A percentile compares a stretch with the other conserved stretches of the same genome.
Evolutionary conservation across 805 yeast species (phyloP).

Genomic region (Lachancea dasiensis): DNA sequence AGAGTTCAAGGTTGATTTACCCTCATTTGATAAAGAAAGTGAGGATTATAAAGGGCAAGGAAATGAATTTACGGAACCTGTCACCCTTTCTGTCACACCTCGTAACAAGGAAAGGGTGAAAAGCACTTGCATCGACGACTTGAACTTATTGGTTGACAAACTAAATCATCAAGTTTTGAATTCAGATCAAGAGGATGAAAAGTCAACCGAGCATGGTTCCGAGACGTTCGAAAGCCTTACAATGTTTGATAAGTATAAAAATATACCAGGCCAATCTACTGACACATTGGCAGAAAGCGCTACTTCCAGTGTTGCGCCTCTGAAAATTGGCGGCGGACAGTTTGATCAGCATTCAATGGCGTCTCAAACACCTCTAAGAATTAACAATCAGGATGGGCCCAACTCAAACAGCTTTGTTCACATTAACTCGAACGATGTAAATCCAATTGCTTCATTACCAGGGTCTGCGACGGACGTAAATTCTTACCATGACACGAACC

Average conservation of each 20-base stretch:
- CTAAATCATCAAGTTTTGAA: constrained; percentile 20
- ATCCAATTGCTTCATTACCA: too few relatives aligned
- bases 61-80: too few relatives aligned
- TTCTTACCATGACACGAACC: too few relatives aligned
- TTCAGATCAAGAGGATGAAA: constrained; percentile 19
- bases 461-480: too few relatives aligned
- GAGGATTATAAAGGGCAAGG: neutral
- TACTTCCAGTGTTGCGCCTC: constrained; percentile 13
- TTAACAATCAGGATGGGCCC: too few relatives aligned
- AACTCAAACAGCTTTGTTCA: too few relatives aligned
- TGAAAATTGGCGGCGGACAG: constrained; percentile 10
- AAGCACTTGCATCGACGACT: constrained; percentile 22
- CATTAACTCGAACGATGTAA: too few relatives aligned
- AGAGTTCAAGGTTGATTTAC: constrained; percentile 19
- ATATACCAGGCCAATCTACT: constrained; percentile 15
- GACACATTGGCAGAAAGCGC: constrained; percentile 15
- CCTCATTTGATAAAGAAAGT: constrained; percentile 4
- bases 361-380: too few relatives aligned
- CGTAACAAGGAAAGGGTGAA: neutral
- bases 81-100: too few relatives aligned
- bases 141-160: constrained; percentile 35
- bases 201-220: constrained; percentile 9
- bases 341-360: too few relatives aligned
- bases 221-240: constrained; percentile 27
- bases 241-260: constrained; percentile 26